Percentiles rank a stretch among this genome's conserved stretches.
Evolutionary conservation across 495 filamentous ascomycete genomes (phyloP).

Genomic region (Penicillium manginii): DNA sequence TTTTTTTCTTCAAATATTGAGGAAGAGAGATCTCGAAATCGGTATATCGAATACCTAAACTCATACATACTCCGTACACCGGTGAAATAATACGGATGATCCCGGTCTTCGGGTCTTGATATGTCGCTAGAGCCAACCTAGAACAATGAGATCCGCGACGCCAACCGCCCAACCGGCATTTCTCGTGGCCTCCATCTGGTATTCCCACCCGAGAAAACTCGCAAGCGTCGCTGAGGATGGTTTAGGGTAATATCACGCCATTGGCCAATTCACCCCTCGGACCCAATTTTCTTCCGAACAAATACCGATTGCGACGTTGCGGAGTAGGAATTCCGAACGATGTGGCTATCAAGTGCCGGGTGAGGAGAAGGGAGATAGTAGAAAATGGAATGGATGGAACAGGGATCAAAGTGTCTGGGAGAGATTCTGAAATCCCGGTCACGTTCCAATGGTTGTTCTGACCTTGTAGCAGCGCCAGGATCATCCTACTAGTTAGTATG

Average conservation of each 20-base stretch:
- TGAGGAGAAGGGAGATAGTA: neutral
- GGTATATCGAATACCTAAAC: neutral
- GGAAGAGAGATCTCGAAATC: neutral
- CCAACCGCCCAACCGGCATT: conserved; percentile 4
- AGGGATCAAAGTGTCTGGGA: neutral
- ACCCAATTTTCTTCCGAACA: conserved; percentile 36
- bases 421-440: neutral
- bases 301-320: conserved; percentile 31
- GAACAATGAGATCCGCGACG: conserved; percentile 6
- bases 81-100: conserved; percentile 3
- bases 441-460: neutral
- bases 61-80: neutral
- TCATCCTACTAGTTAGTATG: conserved; percentile 6
- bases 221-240: conserved; percentile 12
- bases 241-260: conserved; percentile 16
- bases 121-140: conserved; percentile 5
- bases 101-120: conserved; percentile 4
- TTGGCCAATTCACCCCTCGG: conserved; percentile 18
- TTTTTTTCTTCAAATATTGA: neutral
- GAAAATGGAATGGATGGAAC: neutral
- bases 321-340: conserved; percentile 1
- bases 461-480: conserved; percentile 5
- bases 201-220: conserved; percentile 24
- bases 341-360: neutral
- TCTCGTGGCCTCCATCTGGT: conserved; percentile 16